Base-by-base conservation (phyloP, 2,329 filamentous ascomycete genomes). In the Fusarium secorum region DNA sequence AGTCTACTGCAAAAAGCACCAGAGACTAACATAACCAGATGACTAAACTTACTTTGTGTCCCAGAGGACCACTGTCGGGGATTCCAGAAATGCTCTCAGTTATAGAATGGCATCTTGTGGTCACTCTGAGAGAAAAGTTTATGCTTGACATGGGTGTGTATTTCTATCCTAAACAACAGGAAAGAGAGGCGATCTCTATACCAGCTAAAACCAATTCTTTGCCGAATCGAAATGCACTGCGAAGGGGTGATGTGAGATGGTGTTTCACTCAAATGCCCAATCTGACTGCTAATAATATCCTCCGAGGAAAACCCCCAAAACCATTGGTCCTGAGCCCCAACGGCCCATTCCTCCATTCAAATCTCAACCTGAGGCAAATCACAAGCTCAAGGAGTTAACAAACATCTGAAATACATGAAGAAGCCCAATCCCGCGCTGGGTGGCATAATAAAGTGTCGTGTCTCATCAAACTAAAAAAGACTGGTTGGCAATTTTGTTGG, bases 161-260 rank as follows among this genome's bases (percentile, higher is more conserved):
- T 76, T 69, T 75, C 63, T 74, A 74, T 72, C 67, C 65, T 70
- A 49, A 63, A 46, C 60, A 60, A 71, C 28, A 63, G 45, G 57
- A 49, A 48, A 66, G 68, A 73, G 74, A 70, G 73, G 70, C 63
- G 68, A 74, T 74, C 64, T 76, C 74, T 76, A 76, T 66, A 64
- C 64, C 61, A 72, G 65, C 62, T 58, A 44, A 64, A 75, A 63
- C 60, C 59, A 76, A 57, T 67, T 71, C 64, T 70, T 52, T 63
- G 64, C 66, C 63, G 63, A 66, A 68, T 53, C 66, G 60, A 70
- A 68, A 55, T 61, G 53, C 63, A 61, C 53, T 48, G 62, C 62
- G 49, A 42, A 60, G 48, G 51, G 46, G 51, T 61, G 53, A 45
- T 48, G 59, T 58, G 45, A 42, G 53, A 49, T 57, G 28, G 49